Evolutionary conservation across 2,329 filamentous ascomycete genomes (phyloP).

Genomic region (Penicillium verrucosum): DNA sequence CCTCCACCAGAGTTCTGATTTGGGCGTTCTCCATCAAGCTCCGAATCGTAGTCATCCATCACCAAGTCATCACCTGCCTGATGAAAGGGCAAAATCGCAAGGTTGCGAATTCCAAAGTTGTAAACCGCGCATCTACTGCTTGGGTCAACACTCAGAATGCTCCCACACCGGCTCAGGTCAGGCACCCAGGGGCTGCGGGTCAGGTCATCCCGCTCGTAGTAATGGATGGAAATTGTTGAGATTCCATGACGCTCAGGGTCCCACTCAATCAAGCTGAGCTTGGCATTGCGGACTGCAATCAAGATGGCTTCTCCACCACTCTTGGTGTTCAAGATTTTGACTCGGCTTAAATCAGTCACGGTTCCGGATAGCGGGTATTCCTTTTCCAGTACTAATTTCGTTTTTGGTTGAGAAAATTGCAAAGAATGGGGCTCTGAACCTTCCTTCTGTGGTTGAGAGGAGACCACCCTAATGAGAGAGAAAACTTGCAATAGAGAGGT

Average conservation of each 20-base stretch:
- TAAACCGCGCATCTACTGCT: constrained; percentile 89
- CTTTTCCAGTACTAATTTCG: constrained; percentile 77
- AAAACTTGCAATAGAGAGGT: constrained; percentile 93
- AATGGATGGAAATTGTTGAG: constrained; percentile 90
- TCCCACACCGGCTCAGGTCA: constrained; percentile 70
- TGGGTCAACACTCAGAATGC: constrained; percentile 82
- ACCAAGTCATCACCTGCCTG: constrained; percentile 82
- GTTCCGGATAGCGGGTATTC: constrained; percentile 83
- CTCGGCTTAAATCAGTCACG: constrained; percentile 74
- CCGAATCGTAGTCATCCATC: constrained; percentile 87
- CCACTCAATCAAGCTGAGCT: constrained; percentile 92
- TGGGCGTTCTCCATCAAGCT: constrained; percentile 66
- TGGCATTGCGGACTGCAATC: constrained; percentile 83
- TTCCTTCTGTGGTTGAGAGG: constrained; percentile 43
- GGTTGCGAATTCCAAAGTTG: constrained; percentile 82
- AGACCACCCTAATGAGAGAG: constrained; percentile 63
- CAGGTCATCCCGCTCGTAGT: constrained; percentile 92
- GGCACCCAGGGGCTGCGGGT: constrained; percentile 78
- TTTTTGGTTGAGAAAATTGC: constrained; percentile 61
- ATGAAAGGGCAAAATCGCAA: constrained; percentile 91
- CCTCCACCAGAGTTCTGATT: constrained; percentile 36
- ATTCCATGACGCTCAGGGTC: constrained; percentile 75
- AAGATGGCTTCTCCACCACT: constrained; percentile 81
- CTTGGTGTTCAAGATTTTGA: constrained; percentile 69
- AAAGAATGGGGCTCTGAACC: constrained; percentile 49